phyloP scores from a whole-genome alignment of 2,329 filamentous ascomycete genomes.

The Pseudogymnoascus sp. region DNA sequence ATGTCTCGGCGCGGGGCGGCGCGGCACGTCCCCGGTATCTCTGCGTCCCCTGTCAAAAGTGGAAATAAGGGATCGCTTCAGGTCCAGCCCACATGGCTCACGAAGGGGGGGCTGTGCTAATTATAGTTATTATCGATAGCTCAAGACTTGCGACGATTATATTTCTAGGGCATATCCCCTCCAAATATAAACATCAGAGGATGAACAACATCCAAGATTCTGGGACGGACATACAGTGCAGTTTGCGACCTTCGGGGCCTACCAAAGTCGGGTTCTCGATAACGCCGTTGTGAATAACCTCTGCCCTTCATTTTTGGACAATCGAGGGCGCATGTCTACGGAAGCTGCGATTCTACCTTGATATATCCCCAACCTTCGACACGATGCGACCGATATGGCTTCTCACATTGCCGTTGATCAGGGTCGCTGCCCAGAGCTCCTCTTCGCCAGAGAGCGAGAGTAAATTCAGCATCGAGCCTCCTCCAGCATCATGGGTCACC shows the following conservation, averaged over 20 bases:
- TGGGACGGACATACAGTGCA: background rate
- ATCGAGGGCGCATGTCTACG: background rate
- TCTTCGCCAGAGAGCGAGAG: background rate
- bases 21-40: background rate
- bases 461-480: background rate
- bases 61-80: background rate
- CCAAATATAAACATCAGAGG: background rate
- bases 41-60: background rate
- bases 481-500: background rate
- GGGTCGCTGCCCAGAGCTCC: background rate
- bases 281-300: background rate
- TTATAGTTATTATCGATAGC: background rate
- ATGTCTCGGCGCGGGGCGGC: background rate
- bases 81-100: background rate
- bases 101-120: background rate
- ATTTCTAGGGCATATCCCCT: background rate
- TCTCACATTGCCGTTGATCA: background rate
- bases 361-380: background rate
- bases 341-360: background rate
- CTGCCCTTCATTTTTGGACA: background rate
- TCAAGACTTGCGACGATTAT: background rate
- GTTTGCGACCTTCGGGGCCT: background rate
- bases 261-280: background rate
- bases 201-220: background rate
- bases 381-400: background rate